Evolutionary conservation across 2,329 filamentous ascomycete species (phyloP), one percentile per base, ranked within the genome.

Genomic region (Fragosphaeria purpurea): DNA sequence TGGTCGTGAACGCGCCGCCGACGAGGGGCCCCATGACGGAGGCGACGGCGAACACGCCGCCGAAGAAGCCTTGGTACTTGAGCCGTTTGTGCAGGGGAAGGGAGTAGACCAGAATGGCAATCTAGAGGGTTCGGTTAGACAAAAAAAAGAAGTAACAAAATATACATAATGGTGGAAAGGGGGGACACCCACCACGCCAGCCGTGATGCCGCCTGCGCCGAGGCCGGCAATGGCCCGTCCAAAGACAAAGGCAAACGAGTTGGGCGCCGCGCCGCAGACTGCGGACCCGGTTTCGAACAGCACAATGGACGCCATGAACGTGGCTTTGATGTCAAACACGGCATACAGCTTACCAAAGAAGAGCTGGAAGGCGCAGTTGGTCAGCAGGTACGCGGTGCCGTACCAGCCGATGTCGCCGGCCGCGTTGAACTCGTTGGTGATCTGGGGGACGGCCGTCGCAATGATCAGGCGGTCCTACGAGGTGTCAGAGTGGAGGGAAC

Each of bases 171-270:
- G 22, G 22, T 22, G 3, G 22, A 22, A 22, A 22, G 22, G 22
- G 22, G 22, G 22, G 22, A 57, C 50, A 59, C 64, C 59, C 44
- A 67, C 60, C 33, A 58, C 61, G 7, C 68, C 68, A 5, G 65
- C 60, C 41, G 67, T 66, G 50, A 71, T 65, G 38, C 69, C 68
- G 0, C 63, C 64, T 0, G 62, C 59, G 2, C 69, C 68, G 1
- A 68, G 48, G 6, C 70, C 69, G 41, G 67, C 63, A 33, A 72
- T 60, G 40, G 66, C 69, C 12, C 69, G 62, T 5, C 70, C 68
- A 38, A 70, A 31, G 33, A 72, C 70, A 46, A 71, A 66, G 11
- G 63, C 64, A n/a, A 63, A 55, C 4, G 66, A 68, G 50, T 51
- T 67, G 10, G 67, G 66, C 12, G 68, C 68, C 1, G 66, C 63